Evolutionary conservation across 2,329 filamentous ascomycete species (phyloP).

Genomic region (Talaromyces sp.): DNA sequence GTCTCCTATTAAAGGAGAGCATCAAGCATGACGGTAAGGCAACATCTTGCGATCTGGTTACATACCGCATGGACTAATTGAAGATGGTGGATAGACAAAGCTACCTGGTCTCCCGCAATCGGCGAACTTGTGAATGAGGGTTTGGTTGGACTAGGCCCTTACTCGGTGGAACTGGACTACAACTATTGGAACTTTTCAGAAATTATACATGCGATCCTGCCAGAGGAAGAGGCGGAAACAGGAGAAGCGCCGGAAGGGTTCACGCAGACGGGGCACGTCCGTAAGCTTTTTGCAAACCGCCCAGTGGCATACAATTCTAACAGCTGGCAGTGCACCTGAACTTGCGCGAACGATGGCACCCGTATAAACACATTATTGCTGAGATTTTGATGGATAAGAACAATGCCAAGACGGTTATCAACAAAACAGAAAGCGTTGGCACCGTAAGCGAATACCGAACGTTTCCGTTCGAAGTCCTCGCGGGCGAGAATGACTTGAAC

Average conservation of each 20-base stretch:
- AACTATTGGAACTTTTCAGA: constrained; percentile 83
- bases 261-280: constrained; percentile 81
- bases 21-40: constrained; percentile 33
- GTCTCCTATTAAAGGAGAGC: constrained; percentile 33
- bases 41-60: constrained; percentile 19
- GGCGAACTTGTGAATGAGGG: constrained; percentile 63
- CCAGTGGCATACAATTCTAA: background rate
- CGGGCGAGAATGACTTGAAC: constrained; percentile 73
- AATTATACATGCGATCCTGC: constrained; percentile 75
- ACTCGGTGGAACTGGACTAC: constrained; percentile 72
- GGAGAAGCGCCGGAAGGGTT: constrained; percentile 76
- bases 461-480: constrained; percentile 86
- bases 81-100: constrained; percentile 46
- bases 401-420: constrained; percentile 81
- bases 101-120: constrained; percentile 71
- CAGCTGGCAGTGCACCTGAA: constrained; percentile 71
- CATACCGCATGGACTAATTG: background rate
- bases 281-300: constrained; percentile 40
- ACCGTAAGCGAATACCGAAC: constrained; percentile 81
- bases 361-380: constrained; percentile 81
- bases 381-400: constrained; percentile 89
- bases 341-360: constrained; percentile 73
- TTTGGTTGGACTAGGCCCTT: constrained; percentile 68
- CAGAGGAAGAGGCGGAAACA: constrained; percentile 64
- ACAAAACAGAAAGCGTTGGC: constrained; percentile 88